Percentiles rank a stretch among this genome's conserved stretches.
These are phyloP conservation scores for Carex parvula DNA, from an alignment of 176 grass and related monocot genomes.

Conservation along the genomic window DNA sequence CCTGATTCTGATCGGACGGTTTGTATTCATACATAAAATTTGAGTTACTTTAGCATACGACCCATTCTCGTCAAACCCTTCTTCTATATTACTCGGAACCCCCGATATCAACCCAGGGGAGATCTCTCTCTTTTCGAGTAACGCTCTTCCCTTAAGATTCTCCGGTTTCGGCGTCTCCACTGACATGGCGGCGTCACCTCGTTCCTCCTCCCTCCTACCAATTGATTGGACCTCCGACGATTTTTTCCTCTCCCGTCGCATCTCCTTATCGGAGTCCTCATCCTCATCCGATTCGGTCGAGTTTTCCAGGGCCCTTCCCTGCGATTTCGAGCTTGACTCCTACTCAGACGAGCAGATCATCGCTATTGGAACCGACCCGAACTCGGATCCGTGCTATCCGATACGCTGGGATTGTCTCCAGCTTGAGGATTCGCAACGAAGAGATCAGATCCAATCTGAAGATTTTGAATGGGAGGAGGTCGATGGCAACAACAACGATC, in stretches of 20 bases:
- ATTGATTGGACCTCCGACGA: slow-evolving; percentile 33
- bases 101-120: slow-evolving; percentile 31
- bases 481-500: slow-evolving; percentile 35
- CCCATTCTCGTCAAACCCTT: neutral
- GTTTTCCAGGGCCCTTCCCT: slow-evolving; percentile 38
- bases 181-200: slow-evolving; percentile 22
- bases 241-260: slow-evolving; percentile 35
- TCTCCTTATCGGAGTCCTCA: neutral
- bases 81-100: neutral
- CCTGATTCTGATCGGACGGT: too few species aligned
- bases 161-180: slow-evolving; percentile 10
- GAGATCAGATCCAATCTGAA: too few species aligned
- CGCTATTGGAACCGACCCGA: slow-evolving; percentile 34
- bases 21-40: too few species aligned
- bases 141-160: slow-evolving; percentile 29
- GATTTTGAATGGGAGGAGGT: slow-evolving; percentile 84
- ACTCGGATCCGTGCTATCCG: slow-evolving; percentile 9
- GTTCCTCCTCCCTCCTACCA: slow-evolving; percentile 29
- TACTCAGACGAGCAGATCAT: slow-evolving; percentile 58
- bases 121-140: slow-evolving; percentile 26
- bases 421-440: too few species aligned
- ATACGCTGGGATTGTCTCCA: slow-evolving; percentile 64
- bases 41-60: too few species aligned
- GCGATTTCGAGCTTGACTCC: slow-evolving; percentile 26
- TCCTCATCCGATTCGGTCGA: slow-evolving; percentile 49